Base-by-base conservation (phyloP, 257 asterid genomes). In the Solanum etuberosum region DNA sequence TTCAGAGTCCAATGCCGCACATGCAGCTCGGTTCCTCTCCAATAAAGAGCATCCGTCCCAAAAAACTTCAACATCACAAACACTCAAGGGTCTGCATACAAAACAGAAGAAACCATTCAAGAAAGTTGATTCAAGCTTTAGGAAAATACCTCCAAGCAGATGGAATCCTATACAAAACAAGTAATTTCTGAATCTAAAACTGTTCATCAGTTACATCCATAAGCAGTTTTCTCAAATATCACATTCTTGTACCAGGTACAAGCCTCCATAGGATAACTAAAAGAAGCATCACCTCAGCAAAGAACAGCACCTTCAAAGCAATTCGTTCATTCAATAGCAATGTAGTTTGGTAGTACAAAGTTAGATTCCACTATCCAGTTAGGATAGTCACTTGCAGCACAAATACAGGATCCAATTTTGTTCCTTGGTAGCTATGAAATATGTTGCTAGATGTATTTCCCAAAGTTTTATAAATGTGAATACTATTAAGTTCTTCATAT, bases 81-180 rank as follows among this genome's bases (percentile, higher is more conserved):
- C 92, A 43, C 87, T 90, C 83, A 68, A 83, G 85, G 85, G 87
- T 86, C 86, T 90, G 84, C 88, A 81, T 16, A 83, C 46, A 51
- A 89, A 88, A 61, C 92, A 90, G 87, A 90, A 87, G 90, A 72
- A 83, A 83, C 95, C 94, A 83, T 91, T 85, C 90, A 86, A 91
- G 91, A 88, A 92, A 90, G 91, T 90, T 85, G 90, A 89, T 35
- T 89, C 96, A 5, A 92, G 92, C 89, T 89, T 90, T 68, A 73
- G 91, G 43, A 88, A 70, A 89, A 86, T 92, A 89, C 95, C 95
- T 46, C 94, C 93, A 86, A 94, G 94, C 92, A 88, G 91, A 89
- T 92, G 93, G 54, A 93, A 92, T 88, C 96, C 95, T 34, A 94
- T 90, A n/a, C 94, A 94, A 90, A 94, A 93, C 92, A 92, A 92